Evolutionary conservation across 2,329 filamentous ascomycete genomes (phyloP), one percentile per base, ranked within the genome.

Genomic region (Podosphaera fusca): DNA sequence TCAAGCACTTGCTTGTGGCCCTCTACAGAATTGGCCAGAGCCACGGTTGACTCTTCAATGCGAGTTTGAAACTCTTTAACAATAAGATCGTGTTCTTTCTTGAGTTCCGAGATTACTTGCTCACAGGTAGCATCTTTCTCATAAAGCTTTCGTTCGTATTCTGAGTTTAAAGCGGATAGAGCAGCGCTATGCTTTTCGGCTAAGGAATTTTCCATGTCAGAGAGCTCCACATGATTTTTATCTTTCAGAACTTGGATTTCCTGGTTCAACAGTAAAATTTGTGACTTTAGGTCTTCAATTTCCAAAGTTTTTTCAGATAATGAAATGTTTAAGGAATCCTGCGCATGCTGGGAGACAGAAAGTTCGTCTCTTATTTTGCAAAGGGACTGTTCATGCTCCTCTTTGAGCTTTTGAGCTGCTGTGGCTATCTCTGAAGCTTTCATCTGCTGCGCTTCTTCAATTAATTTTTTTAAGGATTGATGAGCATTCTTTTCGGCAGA

Each of bases 11-110:
- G 69, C 55, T 72, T 70, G 61, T 71, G 73, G 10, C 72, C 70
- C 31, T 69, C 67, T 63, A 75, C 72, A 5, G 76, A 64, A 3
- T 69, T 67, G n/a, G 67, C 66, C 55, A 74, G 74, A 1, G 74
- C 73, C 1, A 72, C 69, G 0, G 70, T 70, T 56, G 81, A 65
- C 46, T 75, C 73, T 29, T 78, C 73, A 36, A 82, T 70, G 67
- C 77, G 75, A 63, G 70, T 73, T 66, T 81, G 74, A 51, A 82
- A 67, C 29, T 74, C 73, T 31, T 70, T 70, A 35, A 73, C 63
- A 2, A 70, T 67, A 9, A 70, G 63, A 57, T 79, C 75, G 60
- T 81, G 76, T 53, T 68, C 68, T 3, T 71, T 21, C 21, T 21
- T 21, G 21, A 21, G 21, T 21, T 21, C 21, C 71, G 34, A 80